Conservation (phyloP, 495 filamentous ascomycete species). For the Aeminium ludgeri region DNA sequence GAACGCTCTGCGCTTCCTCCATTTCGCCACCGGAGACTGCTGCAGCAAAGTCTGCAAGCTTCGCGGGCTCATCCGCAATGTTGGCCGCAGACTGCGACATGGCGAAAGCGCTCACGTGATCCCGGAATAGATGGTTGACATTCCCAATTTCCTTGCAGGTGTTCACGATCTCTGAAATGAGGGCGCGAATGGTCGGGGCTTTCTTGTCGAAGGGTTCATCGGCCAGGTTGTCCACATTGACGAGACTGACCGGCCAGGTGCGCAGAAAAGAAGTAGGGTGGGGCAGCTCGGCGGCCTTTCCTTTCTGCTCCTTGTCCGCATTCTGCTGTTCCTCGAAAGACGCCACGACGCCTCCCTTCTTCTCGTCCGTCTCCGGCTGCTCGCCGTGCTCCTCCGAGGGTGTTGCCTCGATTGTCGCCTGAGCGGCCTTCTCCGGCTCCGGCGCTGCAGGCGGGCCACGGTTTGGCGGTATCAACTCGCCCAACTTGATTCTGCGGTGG, state of each 20-base stretch:
- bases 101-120: constrained; percentile 93
- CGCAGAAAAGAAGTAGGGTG: constrained; percentile 71
- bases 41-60: constrained; percentile 91
- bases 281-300: constrained; percentile 28
- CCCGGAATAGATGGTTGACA: constrained; percentile 86
- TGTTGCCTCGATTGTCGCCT: constrained; percentile 22
- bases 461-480: constrained; percentile 52
- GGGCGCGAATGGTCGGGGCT: constrained; percentile 65
- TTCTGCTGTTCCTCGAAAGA: constrained; percentile 70
- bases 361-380: constrained; percentile 43
- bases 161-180: constrained; percentile 94
- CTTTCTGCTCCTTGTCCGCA: neutral
- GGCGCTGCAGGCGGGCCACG: constrained; percentile 10
- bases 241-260: constrained; percentile 79
- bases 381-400: constrained; percentile 20
- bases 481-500: constrained; percentile 84
- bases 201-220: constrained; percentile 85
- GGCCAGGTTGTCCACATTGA: constrained; percentile 79
- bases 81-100: constrained; percentile 90
- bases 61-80: constrained; percentile 82
- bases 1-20: constrained; percentile 83
- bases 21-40: constrained; percentile 84
- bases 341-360: constrained; percentile 85
- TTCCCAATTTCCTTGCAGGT: constrained; percentile 93
- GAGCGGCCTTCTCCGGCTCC: constrained; percentile 21